phyloP scores from a whole-genome alignment of 306 rosid genomes.

The Senna tora region DNA sequence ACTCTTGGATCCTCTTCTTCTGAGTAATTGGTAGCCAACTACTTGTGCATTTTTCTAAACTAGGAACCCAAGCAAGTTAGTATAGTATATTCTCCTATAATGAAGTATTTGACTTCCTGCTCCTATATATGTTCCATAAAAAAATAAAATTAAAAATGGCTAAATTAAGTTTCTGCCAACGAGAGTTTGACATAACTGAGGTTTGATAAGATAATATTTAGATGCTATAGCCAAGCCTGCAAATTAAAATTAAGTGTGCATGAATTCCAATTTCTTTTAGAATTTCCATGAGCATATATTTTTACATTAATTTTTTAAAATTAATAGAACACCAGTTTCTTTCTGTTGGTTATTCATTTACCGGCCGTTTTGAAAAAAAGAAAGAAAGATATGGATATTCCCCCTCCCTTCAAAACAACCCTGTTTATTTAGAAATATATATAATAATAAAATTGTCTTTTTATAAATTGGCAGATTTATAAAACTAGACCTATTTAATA shows the following conservation, averaged over 20 bases:
- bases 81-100: background rate
- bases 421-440: no score
- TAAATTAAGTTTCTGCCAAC: slow-evolving; percentile 2
- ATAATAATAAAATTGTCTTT: no score
- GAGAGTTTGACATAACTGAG: slow-evolving; percentile 2
- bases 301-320: background rate
- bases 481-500: no score
- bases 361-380: background rate
- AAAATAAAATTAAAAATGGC: background rate
- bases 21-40: slow-evolving; percentile 25
- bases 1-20: background rate
- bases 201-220: background rate
- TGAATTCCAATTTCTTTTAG: background rate
- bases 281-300: background rate
- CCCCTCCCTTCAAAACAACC: background rate
- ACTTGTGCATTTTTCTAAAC: background rate
- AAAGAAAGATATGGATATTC: background rate
- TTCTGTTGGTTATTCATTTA: background rate
- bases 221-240: slow-evolving; percentile 20
- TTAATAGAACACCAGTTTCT: background rate
- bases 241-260: no score
- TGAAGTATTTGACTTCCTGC: slow-evolving; percentile 24
- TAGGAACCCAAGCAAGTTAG: background rate
- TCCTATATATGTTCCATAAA: background rate
- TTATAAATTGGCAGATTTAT: no score